phyloP scores from a whole-genome alignment of 352 stramenopile species.

The Phytophthora constricta region DNA sequence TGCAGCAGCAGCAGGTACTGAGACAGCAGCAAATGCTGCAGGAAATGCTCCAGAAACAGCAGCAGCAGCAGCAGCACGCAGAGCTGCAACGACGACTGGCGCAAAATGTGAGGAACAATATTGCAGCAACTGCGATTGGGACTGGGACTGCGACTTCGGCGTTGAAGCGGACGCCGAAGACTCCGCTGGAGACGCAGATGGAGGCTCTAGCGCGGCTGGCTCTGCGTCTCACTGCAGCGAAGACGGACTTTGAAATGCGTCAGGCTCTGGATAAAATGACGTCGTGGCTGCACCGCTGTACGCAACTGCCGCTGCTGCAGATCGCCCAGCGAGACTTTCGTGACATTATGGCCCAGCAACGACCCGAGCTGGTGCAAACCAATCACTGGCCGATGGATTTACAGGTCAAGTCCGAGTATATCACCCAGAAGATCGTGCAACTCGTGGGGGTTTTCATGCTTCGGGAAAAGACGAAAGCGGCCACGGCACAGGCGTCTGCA shows the following conservation, averaged over 20 bases:
- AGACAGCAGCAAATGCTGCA: constrained; percentile 54
- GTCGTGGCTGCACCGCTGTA: constrained; percentile 62
- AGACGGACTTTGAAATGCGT: constrained; percentile 62
- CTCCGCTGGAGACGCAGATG: constrained; percentile 58
- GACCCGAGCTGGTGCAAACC: constrained; percentile 44
- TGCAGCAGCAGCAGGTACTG: constrained; percentile 58
- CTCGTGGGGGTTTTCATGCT: constrained; percentile 43
- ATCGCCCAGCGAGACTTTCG: constrained; percentile 67
- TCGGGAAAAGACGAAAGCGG: constrained; percentile 35
- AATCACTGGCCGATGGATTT: constrained; percentile 59
- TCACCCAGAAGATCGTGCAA: constrained; percentile 61
- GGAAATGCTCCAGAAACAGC: constrained; percentile 45
- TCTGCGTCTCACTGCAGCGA: constrained; percentile 50
- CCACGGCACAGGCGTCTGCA: not conserved
- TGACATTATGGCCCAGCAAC: constrained; percentile 45
- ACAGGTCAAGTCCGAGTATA: constrained; percentile 63
- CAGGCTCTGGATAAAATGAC: constrained; percentile 61
- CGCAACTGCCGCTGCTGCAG: constrained; percentile 52
- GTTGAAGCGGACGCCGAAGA: constrained; percentile 54
- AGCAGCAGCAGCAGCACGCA: constrained; percentile 34
- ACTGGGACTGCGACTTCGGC: constrained; percentile 5
- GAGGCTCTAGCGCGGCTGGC: constrained; percentile 64
- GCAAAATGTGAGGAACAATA: constrained; percentile 15
- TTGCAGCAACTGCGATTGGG: constrained; percentile 7
- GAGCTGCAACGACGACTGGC: constrained; percentile 36